These are phyloP conservation scores for Neophaeococcomyces aloes DNA, from an alignment of 2,329 filamentous ascomycete species.

Conservation along the genomic window DNA sequence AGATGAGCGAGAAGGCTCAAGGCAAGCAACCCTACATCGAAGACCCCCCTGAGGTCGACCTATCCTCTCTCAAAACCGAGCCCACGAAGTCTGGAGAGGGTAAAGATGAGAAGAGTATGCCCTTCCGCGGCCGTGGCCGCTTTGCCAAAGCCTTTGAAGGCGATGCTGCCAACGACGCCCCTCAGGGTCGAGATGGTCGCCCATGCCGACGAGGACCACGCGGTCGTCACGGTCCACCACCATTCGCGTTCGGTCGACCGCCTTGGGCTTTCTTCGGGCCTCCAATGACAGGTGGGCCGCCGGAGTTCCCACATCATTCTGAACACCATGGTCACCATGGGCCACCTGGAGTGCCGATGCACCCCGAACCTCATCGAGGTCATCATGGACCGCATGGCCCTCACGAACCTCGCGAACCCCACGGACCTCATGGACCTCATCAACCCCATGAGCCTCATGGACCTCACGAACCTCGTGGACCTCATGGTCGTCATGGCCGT, in stretches of 20 bases:
- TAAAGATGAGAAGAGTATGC: conserved; percentile 7
- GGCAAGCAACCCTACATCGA: conserved; percentile 18
- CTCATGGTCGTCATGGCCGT: conserved; percentile 5
- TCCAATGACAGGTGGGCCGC: not conserved
- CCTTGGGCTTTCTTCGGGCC: conserved; percentile 1
- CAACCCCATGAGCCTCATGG: conserved; percentile 3
- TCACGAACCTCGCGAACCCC: not conserved
- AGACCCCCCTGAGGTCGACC: conserved; percentile 20
- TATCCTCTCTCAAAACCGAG: conserved; percentile 15
- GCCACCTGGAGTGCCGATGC: not conserved
- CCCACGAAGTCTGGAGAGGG: conserved; percentile 1
- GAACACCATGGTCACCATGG: not conserved
- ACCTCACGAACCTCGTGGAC: not conserved
- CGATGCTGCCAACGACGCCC: conserved; percentile 9
- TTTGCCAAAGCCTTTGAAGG: conserved; percentile 15
- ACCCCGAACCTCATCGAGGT: not conserved
- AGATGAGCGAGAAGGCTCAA: conserved; percentile 14
- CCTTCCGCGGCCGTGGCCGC: conserved; percentile 19
- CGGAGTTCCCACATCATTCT: not conserved
- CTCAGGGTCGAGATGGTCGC: conserved; percentile 9
- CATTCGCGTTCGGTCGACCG: conserved; percentile 14
- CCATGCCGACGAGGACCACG: conserved; percentile 1
- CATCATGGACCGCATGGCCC: not conserved
- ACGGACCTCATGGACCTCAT: conserved; percentile 11
- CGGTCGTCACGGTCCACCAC: conserved; percentile 12